A percentile compares a stretch with the other conserved stretches of the same genome.
These are phyloP conservation scores for Lepraria neglecta DNA, from an alignment of 495 filamentous ascomycete species.

Conservation along the genomic window DNA sequence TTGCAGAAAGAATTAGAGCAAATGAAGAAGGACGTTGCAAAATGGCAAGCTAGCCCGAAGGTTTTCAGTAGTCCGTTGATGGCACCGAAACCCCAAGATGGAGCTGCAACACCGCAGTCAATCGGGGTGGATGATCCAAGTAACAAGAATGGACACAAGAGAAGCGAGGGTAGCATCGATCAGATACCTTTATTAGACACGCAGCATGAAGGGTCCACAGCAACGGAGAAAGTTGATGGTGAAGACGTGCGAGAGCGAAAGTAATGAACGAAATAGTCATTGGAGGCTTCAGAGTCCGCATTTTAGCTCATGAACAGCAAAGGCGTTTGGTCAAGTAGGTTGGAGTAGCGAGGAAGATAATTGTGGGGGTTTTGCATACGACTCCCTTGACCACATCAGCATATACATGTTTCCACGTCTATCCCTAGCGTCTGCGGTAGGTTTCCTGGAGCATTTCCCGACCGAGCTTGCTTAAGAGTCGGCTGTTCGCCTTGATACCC, in stretches of 20 bases:
- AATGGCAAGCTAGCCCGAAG: conserved; percentile 66
- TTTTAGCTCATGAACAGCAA: too few species aligned
- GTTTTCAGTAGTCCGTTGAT: conserved; percentile 37
- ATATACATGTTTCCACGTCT: not conserved
- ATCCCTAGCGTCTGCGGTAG: not conserved
- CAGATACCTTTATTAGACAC: conserved; percentile 51
- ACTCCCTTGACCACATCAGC: too few species aligned
- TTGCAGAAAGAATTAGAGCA: conserved; percentile 95
- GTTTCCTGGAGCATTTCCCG: not conserved
- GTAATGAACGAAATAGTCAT: not conserved
- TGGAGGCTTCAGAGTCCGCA: not conserved
- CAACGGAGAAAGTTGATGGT: conserved; percentile 35
- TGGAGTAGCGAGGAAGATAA: not conserved
- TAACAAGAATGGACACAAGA: conserved; percentile 15
- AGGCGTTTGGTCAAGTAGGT: not conserved
- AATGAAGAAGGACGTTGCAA: conserved; percentile 80
- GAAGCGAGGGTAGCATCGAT: conserved; percentile 40
- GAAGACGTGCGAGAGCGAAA: conserved; percentile 13
- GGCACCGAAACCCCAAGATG: conserved; percentile 33
- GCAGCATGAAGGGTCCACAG: conserved; percentile 36
- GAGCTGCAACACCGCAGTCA: conserved; percentile 19
- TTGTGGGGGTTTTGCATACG: not conserved
- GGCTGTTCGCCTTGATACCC: conserved; percentile 4
- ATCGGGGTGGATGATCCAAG: conserved; percentile 3
- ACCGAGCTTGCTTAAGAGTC: not conserved